Evolutionary conservation across 805 yeast genomes (phyloP), one percentile per base, ranked within the genome.

Genomic region (Kuraishia piskuri): DNA sequence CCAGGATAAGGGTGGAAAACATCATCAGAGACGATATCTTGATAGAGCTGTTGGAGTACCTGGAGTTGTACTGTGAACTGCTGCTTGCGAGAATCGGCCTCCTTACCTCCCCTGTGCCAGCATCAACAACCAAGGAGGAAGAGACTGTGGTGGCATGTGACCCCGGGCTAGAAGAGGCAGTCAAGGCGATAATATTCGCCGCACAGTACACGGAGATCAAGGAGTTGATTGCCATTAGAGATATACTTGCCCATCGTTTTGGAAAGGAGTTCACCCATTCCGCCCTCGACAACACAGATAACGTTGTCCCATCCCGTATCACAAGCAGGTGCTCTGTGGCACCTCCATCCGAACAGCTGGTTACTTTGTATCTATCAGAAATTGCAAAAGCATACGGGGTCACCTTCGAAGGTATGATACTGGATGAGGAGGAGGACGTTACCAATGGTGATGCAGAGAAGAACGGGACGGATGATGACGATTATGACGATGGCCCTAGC

Each of bases 61-160:
- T 90, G 49, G 96, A 90, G 67, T 70, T 90, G 20, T 88, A 88
- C 64, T 85, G 96, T 62, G 96, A 90, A 67, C 71, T 90, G 3
- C 65, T 88, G 21, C 75, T 86, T 50, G 96, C 96, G 0, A 73
- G 97, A 54, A 78, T 86, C 12, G 77, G 83, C 17, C 71, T 88
- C 22, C 63, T 90, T 24, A 78, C 78, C 22, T 31, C 40, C 8
- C 48, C 54, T 4, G 26, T 14, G 26, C 80, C 73, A 12, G 55
- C 50, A 2, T 46, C 45, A 20, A 23, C 52, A 10, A 49, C 50
- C n/a, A 46, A 31, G 12, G 37, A 40, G 24, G 50, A 48, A 22
- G n/a, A 22, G 14, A 44, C 49, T 8, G 46, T 53, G 19, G 50
- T 6, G 9, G 64, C 61, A 10, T 75, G 82, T 53, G 86, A 82